phyloP scores from a whole-genome alignment of 129 eudicot species.

The Artemisia tridentata region DNA sequence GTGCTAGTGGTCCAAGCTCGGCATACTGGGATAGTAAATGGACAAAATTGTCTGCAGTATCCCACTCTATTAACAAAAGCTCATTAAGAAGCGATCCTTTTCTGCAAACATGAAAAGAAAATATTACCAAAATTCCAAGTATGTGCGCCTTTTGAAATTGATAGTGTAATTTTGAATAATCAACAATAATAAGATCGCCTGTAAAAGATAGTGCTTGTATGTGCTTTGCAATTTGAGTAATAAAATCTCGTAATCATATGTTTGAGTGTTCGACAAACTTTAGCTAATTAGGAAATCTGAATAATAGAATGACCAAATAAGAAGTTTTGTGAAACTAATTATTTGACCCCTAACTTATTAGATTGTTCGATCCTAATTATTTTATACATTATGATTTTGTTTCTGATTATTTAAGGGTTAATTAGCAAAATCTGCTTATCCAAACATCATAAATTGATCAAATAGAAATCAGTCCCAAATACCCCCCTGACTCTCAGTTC shows the following conservation, averaged over 20 bases:
- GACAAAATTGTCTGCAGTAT: conserved; percentile 45
- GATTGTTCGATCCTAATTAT: too few species aligned
- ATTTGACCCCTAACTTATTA: neutral
- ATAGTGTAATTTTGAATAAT: neutral
- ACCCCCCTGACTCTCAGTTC: neutral
- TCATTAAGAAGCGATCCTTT: conserved; percentile 65
- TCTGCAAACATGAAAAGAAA: conserved; percentile 46
- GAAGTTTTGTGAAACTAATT: neutral
- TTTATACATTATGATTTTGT: too few species aligned
- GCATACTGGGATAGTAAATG: conserved; percentile 62
- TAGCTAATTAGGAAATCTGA: neutral
- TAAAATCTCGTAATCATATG: neutral
- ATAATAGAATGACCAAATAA: neutral
- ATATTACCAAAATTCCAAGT: conserved; percentile 10
- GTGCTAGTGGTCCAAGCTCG: conserved; percentile 80
- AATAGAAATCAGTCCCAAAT: neutral
- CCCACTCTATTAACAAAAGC: conserved; percentile 79
- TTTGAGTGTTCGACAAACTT: neutral
- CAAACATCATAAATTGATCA: neutral
- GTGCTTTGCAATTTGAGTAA: neutral
- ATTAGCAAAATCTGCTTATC: neutral
- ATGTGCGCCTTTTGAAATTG: neutral
- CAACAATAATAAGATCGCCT: neutral
- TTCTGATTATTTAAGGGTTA: too few species aligned
- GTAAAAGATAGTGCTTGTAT: neutral